Evolutionary conservation across 169 alveolate genomes (phyloP), one percentile per base, ranked within the genome.

Genomic region (Perkinsus marinus): DNA sequence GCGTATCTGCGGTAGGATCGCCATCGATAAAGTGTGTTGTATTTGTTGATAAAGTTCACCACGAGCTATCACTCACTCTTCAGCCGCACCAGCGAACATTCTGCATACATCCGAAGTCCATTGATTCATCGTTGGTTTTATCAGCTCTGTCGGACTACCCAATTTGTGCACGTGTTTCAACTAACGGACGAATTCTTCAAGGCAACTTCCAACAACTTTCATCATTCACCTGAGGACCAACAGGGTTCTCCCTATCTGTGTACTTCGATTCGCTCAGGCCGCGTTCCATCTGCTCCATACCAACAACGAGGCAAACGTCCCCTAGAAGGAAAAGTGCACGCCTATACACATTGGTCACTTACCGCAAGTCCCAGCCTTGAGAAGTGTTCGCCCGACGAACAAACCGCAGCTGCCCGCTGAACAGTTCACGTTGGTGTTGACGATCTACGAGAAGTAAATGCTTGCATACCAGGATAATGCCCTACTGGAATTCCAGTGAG

Each of bases 341-440:
- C 7, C 9, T 7, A 13, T 17, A 43, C 68, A 43, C 9, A 43
- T 10, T 43, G 34, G 37, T 19, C 7, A 2, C 79, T 57, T 16
- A 57, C 79, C 79, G 34, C 79, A 57, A 7, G 22, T 69, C 16
- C 96, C 96, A 43, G 95, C 93, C 37, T 69, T 68, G 38, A 95
- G 90, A 37, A 93, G 92, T 38, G 93, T 39, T 39, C 90, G 47
- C 37, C 95, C 96, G 46, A 95, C 68, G 90, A 92, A 93, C 13
- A 95, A 68, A 37, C 96, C 97, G 39, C 95, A 90, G 34, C 95
- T 92, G 17, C 97, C 97, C 17, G 97, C 95, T 6, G 96, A 93
- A 68, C 97, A 95, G 93, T 95, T 95, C 39, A 94, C 94, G 79
- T 95, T 95, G 16, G 95, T 96, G 89, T 95, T 95, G 22, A 93